Conservation (phyloP, 192 early-diverging fungal genomes). For the Umbelopsis isabellina region DNA sequence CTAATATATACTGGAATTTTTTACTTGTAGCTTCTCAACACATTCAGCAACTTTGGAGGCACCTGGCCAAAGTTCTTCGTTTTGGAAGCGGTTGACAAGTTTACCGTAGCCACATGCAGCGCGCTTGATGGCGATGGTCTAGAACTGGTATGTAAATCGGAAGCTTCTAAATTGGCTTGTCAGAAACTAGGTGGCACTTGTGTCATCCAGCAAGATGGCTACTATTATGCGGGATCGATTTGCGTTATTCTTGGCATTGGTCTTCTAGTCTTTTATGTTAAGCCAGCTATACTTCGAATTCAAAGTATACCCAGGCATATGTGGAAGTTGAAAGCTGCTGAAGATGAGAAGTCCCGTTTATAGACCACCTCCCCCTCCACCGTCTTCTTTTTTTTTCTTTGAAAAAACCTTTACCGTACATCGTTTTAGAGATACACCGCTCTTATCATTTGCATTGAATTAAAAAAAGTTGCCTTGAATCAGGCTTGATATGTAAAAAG, state of each 20-base stretch:
- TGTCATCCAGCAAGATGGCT: slow-evolving; percentile 77
- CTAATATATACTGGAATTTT: not conserved
- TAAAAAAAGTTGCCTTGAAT: no score
- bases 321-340: slow-evolving; percentile 29
- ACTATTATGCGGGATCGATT: slow-evolving; percentile 75
- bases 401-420: no score
- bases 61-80: slow-evolving; percentile 97
- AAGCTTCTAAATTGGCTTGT: slow-evolving; percentile 67
- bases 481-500: no score
- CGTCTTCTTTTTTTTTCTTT: no score
- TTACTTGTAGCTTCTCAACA: slow-evolving; percentile 81
- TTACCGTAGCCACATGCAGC: slow-evolving; percentile 79
- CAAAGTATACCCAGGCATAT: slow-evolving; percentile 46
- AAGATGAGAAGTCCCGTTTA: slow-evolving; percentile 13
- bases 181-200: slow-evolving; percentile 68
- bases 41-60: slow-evolving; percentile 94
- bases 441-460: no score
- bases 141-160: slow-evolving; percentile 64
- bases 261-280: slow-evolving; percentile 61
- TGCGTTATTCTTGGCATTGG: slow-evolving; percentile 75
- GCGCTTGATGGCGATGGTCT: slow-evolving; percentile 46
- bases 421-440: no score
- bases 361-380: not conserved
- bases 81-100: slow-evolving; percentile 87
- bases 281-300: slow-evolving; percentile 61